phyloP scores from a whole-genome alignment of 2,329 filamentous ascomycete species.

The Verticillium isaacii region DNA sequence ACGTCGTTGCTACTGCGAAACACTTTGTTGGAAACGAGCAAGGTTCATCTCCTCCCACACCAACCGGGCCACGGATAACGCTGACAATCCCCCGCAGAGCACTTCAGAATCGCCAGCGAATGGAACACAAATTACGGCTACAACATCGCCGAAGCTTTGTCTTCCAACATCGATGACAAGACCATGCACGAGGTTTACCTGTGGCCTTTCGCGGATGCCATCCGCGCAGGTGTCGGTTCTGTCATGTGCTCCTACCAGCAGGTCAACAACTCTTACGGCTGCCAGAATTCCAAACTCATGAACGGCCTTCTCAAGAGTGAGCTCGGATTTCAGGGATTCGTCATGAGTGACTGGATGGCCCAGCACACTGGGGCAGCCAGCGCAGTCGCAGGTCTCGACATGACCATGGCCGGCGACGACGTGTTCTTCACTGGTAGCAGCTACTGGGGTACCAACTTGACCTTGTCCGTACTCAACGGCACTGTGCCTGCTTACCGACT shows the following conservation, averaged over 20 bases:
- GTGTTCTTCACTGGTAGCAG: not conserved
- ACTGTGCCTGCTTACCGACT: conserved; percentile 66
- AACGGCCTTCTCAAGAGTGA: conserved; percentile 64
- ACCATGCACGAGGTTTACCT: conserved; percentile 62
- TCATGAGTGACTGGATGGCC: conserved; percentile 65
- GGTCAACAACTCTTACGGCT: conserved; percentile 68
- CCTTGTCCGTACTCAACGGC: conserved; percentile 65
- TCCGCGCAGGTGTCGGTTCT: conserved; percentile 50
- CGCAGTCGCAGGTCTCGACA: conserved; percentile 58
- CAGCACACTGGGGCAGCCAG: conserved; percentile 55
- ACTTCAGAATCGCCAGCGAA: conserved; percentile 61
- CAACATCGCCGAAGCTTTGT: conserved; percentile 47
- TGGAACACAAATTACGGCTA: conserved; percentile 43
- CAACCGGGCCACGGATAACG: conserved; percentile 17
- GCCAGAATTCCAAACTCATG: conserved; percentile 65
- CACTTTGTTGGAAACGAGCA: conserved; percentile 60
- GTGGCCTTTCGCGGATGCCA: conserved; percentile 60
- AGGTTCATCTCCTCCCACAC: conserved; percentile 49
- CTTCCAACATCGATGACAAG: conserved; percentile 60
- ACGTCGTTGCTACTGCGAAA: conserved; percentile 63
- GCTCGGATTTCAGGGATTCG: conserved; percentile 63
- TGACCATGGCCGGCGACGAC: conserved; percentile 57
- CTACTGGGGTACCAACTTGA: conserved; percentile 29
- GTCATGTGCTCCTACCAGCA: conserved; percentile 70
- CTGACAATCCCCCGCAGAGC: conserved; percentile 42